Conservation (phyloP, 768 basidiomycete genomes). For the Leccinellum luteum region DNA sequence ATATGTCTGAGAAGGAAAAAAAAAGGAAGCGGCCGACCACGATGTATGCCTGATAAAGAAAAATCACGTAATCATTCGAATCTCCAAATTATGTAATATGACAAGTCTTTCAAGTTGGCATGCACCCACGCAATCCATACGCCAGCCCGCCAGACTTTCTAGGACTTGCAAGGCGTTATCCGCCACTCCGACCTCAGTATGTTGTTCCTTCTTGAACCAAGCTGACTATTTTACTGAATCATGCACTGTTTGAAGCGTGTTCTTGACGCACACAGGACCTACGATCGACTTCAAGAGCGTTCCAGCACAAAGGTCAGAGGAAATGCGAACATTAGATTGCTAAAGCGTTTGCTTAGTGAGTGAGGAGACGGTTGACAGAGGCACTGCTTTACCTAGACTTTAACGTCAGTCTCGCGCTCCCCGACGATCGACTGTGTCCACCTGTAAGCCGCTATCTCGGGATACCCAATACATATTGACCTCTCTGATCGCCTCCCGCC, state of each 20-base stretch:
- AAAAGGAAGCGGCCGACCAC: neutral
- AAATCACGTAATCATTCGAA: neutral
- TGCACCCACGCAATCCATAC: conserved; percentile 33
- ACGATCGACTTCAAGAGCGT: conserved; percentile 77
- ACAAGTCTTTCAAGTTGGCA: too few species aligned
- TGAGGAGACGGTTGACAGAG: conserved; percentile 69
- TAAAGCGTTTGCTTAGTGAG: conserved; percentile 9
- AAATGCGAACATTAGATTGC: neutral
- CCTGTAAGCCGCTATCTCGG: conserved; percentile 53
- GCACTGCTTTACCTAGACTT: conserved; percentile 79
- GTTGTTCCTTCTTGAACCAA: conserved; percentile 12
- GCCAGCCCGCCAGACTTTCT: conserved; percentile 53
- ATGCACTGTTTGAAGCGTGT: conserved; percentile 18
- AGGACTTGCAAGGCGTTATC: conserved; percentile 53
- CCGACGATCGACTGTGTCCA: conserved; percentile 74
- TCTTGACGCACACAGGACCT: conserved; percentile 23
- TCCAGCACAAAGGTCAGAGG: conserved; percentile 60
- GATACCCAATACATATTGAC: neutral
- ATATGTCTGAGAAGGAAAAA: neutral
- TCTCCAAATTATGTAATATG: neutral
- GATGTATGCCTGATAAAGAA: neutral
- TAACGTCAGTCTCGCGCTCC: conserved; percentile 55
- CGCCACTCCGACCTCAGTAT: conserved; percentile 54
- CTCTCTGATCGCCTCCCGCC: neutral
- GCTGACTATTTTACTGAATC: neutral